Evolutionary conservation across 1,284 basidiomycete species (phyloP).

Genomic region (Puccinia polysora): DNA sequence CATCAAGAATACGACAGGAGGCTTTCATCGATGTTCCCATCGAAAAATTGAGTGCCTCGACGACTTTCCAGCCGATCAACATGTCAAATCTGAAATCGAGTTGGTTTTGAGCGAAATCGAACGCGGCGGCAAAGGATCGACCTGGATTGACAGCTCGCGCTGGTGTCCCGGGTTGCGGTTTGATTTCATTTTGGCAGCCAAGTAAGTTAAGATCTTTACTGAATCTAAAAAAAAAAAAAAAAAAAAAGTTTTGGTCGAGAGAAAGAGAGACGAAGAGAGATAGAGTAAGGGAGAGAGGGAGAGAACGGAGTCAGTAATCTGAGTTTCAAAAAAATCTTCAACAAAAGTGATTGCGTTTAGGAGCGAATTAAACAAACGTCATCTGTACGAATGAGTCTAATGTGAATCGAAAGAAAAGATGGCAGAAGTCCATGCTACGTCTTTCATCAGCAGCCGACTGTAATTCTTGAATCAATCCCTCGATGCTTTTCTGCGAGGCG

Average conservation of each 20-base stretch:
- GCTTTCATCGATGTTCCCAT: background rate
- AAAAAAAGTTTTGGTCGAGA: no score
- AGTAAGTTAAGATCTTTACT: no score
- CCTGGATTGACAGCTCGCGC: background rate
- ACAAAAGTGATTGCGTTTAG: no score
- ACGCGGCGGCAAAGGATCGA: background rate
- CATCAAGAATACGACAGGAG: conserved; percentile 7
- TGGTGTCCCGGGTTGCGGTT: no score
- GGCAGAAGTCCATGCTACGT: background rate
- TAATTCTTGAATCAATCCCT: background rate
- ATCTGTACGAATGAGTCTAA: background rate
- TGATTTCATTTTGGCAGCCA: no score
- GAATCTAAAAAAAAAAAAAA: no score
- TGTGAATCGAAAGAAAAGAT: background rate
- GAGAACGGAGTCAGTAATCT: no score
- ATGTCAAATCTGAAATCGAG: conserved; percentile 1
- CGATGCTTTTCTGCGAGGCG: no score
- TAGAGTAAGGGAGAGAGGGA: no score
- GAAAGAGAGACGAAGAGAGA: no score
- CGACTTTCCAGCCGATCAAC: conserved; percentile 1
- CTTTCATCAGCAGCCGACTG: background rate
- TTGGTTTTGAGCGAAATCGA: conserved; percentile 22
- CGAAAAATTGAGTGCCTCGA: background rate
- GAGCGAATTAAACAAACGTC: conserved; percentile 1
- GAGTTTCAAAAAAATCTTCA: no score